Conservation (phyloP, 1,284 basidiomycete genomes). For the Trametes polyzona region DNA sequence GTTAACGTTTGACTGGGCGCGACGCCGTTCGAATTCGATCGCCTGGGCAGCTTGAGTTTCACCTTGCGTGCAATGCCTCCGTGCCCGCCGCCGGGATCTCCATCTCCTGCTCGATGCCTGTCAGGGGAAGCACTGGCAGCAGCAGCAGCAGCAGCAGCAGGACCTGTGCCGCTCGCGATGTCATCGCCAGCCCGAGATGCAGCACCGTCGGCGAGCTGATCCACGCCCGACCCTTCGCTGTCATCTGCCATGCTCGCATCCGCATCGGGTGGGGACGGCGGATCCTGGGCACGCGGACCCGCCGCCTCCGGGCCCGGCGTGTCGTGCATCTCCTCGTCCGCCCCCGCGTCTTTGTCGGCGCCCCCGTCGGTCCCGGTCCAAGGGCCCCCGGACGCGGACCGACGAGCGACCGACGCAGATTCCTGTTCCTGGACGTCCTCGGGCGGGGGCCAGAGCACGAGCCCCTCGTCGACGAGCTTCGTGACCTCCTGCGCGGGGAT, state of each 20-base stretch:
- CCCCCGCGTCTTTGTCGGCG: not conserved
- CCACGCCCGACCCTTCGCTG: conserved; percentile 3
- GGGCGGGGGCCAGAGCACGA: conserved; percentile 23
- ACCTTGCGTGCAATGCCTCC: no score
- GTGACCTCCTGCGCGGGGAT: conserved; percentile 35
- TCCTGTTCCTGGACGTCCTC: conserved; percentile 8
- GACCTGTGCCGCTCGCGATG: no score
- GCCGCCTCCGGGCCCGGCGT: not conserved
- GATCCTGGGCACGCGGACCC: not conserved
- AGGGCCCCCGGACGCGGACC: not conserved
- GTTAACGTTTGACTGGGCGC: no score
- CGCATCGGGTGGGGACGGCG: not conserved
- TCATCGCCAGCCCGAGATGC: conserved; percentile 1
- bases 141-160: no score
- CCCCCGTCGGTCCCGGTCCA: not conserved
- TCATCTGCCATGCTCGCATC: not conserved
- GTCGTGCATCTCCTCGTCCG: not conserved
- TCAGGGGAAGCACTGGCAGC: no score
- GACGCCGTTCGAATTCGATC: not conserved
- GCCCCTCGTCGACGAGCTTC: conserved; percentile 24
- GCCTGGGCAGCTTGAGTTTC: conserved; percentile 1
- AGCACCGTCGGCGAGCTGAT: conserved; percentile 10
- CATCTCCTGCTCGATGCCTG: not conserved
- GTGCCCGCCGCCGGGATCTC: not conserved
- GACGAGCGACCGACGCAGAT: not conserved